Conservation (phyloP, 2,329 filamentous ascomycete species). For the Verticillium nonalfalfae region DNA sequence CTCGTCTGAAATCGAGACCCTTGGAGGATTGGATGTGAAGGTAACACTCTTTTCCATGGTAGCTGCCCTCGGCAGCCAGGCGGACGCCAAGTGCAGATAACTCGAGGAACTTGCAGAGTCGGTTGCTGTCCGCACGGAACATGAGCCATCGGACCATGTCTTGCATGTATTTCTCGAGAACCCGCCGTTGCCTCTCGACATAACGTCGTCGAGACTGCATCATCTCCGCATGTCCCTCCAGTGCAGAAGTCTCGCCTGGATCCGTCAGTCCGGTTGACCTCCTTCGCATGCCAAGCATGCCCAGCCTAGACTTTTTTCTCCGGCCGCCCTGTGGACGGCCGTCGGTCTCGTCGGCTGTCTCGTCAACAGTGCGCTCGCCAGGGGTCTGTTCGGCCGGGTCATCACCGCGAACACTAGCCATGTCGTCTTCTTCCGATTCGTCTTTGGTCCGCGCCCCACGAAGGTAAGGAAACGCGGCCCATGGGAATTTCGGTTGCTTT, state of each 20-base stretch:
- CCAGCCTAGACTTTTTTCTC: slow-evolving; percentile 46
- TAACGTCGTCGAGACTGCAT: slow-evolving; percentile 49
- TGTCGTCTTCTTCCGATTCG: slow-evolving; percentile 72
- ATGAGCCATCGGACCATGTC: slow-evolving; percentile 96
- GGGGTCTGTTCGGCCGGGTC: slow-evolving; percentile 35
- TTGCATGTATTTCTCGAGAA: slow-evolving; percentile 83
- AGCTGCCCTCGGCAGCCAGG: slow-evolving; percentile 89
- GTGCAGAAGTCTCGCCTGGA: slow-evolving; percentile 33
- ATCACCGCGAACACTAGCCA: slow-evolving; percentile 27
- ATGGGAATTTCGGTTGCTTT: slow-evolving; percentile 85
- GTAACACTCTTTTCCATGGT: slow-evolving; percentile 95
- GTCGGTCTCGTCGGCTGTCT: slow-evolving; percentile 25
- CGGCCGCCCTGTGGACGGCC: slow-evolving; percentile 20
- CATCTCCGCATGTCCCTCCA: slow-evolving; percentile 31
- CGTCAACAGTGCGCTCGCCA: slow-evolving; percentile 28
- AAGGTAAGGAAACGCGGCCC: slow-evolving; percentile 83
- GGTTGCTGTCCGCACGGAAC: slow-evolving; percentile 91
- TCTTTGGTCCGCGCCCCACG: slow-evolving; percentile 73
- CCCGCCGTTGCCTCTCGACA: slow-evolving; percentile 75
- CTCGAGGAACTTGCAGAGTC: slow-evolving; percentile 92
- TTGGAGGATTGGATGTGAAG: slow-evolving; percentile 88
- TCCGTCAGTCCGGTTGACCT: slow-evolving; percentile 46
- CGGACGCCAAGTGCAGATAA: slow-evolving; percentile 90
- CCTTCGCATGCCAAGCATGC: slow-evolving; percentile 45
- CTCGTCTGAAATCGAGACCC: slow-evolving; percentile 77